These are phyloP conservation scores for Yamadazyma atlantica DNA, from an alignment of 1,139 yeast species.

Conservation along the genomic window DNA sequence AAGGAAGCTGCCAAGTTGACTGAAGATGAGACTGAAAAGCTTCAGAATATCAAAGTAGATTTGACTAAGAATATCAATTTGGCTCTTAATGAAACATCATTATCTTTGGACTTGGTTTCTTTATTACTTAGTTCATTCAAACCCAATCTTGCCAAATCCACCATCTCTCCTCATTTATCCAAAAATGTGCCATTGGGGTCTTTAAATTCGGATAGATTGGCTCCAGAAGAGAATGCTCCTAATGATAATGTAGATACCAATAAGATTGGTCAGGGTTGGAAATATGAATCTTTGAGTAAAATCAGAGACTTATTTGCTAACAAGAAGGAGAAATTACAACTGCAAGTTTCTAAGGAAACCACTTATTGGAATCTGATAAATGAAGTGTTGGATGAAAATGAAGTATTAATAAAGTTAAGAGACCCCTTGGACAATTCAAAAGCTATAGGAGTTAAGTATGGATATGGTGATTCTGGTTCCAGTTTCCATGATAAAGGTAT, in stretches of 20 bases:
- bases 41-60: slow-evolving; percentile 56
- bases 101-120: slow-evolving; percentile 85
- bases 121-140: slow-evolving; percentile 76
- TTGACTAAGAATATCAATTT: slow-evolving; percentile 55
- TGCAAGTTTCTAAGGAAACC: slow-evolving; percentile 62
- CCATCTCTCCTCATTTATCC: slow-evolving; percentile 85
- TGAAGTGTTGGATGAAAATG: slow-evolving; percentile 55
- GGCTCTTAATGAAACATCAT: slow-evolving; percentile 86
- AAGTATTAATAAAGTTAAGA: slow-evolving; percentile 69
- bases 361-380: slow-evolving; percentile 70
- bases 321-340: slow-evolving; percentile 52
- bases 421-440: slow-evolving; percentile 48
- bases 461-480: slow-evolving; percentile 90
- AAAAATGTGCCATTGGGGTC: slow-evolving; percentile 81
- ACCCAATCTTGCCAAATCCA: slow-evolving; percentile 81
- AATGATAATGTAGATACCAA: slow-evolving; percentile 30
- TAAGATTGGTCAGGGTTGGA: slow-evolving; percentile 81
- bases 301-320: slow-evolving; percentile 52
- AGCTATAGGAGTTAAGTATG: slow-evolving; percentile 78
- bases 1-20: slow-evolving; percentile 5
- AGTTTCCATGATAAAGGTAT: slow-evolving; percentile 70
- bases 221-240: slow-evolving; percentile 21
- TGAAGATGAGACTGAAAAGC: slow-evolving; percentile 23
- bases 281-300: slow-evolving; percentile 62
- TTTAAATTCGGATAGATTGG: slow-evolving; percentile 62